Evolutionary conservation across 2,329 filamentous ascomycete genomes (phyloP), one percentile per base, ranked within the genome.

Genomic region (Diplodia sapinea): DNA sequence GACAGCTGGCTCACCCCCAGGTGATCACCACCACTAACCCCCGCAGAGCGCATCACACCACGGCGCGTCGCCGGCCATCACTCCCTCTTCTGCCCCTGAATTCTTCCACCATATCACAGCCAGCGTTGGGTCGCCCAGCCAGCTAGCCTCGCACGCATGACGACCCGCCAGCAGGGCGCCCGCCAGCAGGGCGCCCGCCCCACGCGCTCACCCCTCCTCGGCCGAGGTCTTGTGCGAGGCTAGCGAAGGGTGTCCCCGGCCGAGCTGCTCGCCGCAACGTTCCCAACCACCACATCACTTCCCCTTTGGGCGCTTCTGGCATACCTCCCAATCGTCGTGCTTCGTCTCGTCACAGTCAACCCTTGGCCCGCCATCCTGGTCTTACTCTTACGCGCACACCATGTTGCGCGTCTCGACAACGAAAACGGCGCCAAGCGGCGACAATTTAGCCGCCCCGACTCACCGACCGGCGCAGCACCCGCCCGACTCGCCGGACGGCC

Each of bases 261-360:
- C 43, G 47, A 63, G 29, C 40, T 26, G 38, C 13, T 40, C 40
- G 57, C 40, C 13, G 56, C 40, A 40, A 47, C 56, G 29, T 20
- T 29, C n/a, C 29, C 33, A 63, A 61, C 56, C 59, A 63, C 47
- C 59, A 50, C 43, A 63, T 51, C 59, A 51, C 20, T 63, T 8
- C 59, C 59, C 6, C 43, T 36, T 63, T 13, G 15, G 59, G 59
- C 43, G 23, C 23, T 9, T 23, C 59, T 51, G 29, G 59, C 59
- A 63, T 63, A 17, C 29, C 40, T 29, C 47, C 31, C 57, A 49
- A 36, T 63, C 43, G 7, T 36, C n/a, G 8, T 33, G 4, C 9
- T 12, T 15, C 4, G 13, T 33, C 8, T 38, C n/a, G 17, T 63
- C 59, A 29, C 26, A 9, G 17, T 33, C 40, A 47, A 17, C 7